Conservation (phyloP, 192 early-diverging fungal species). For the Tieghemiomyces parasiticus region DNA sequence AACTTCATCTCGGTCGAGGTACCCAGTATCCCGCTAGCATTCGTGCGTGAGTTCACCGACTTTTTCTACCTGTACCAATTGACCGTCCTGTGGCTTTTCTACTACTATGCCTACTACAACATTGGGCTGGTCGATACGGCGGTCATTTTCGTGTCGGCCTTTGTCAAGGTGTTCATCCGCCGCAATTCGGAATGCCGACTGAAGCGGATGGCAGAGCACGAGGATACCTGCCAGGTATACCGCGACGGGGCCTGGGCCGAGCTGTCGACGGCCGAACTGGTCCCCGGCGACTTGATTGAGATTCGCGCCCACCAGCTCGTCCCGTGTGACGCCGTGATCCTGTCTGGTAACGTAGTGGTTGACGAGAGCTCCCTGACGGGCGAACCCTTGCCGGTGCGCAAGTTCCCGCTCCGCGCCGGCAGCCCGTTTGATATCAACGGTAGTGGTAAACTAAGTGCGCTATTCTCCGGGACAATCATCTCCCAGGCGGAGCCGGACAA, state of each 20-base stretch:
- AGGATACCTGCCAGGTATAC: constrained; percentile 27
- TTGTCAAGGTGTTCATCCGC: constrained; percentile 35
- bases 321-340: constrained; percentile 31
- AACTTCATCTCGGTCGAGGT: constrained; percentile 54
- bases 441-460: constrained; percentile 29
- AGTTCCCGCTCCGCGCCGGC: constrained; percentile 40
- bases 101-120: constrained; percentile 36
- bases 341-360: constrained; percentile 41
- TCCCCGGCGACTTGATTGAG: constrained; percentile 59
- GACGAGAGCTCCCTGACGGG: constrained; percentile 55
- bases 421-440: constrained; percentile 15
- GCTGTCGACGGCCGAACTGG: constrained; percentile 34
- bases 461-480: constrained; percentile 41
- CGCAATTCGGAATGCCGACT: constrained; percentile 34
- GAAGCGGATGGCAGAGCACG: constrained; percentile 43
- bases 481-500: constrained; percentile 28
- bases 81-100: constrained; percentile 33
- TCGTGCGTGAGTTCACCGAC: constrained; percentile 37
- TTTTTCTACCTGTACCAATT: constrained; percentile 44
- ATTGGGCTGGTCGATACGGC: constrained; percentile 35
- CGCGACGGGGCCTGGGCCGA: constrained; percentile 39
- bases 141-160: constrained; percentile 32
- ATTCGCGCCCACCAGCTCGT: constrained; percentile 29
- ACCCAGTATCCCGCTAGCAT: constrained; percentile 34
- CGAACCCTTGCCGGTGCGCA: constrained; percentile 53